Percentiles rank a stretch among this genome's conserved stretches.
phyloP scores from a whole-genome alignment of 2,329 filamentous ascomycete species.

The Didymella segeticola region DNA sequence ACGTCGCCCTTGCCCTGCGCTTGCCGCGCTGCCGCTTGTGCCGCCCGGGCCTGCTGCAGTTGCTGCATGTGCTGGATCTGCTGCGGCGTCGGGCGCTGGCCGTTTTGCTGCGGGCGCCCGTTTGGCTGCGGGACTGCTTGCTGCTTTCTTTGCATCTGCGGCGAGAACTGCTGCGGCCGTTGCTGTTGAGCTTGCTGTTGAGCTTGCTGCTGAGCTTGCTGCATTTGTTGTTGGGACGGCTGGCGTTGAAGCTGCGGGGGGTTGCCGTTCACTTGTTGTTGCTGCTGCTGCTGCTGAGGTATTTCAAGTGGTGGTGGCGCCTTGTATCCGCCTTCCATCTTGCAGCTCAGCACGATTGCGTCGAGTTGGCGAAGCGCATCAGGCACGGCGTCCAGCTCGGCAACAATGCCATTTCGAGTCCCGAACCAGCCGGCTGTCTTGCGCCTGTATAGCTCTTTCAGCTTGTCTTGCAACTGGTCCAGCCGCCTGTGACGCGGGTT shows the following conservation, averaged over 20 bases:
- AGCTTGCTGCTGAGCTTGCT: neutral
- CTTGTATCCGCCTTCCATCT: conserved; percentile 36
- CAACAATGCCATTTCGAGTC: conserved; percentile 47
- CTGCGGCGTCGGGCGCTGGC: conserved; percentile 10
- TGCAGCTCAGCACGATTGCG: conserved; percentile 45
- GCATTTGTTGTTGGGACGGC: conserved; percentile 17
- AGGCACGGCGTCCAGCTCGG: conserved; percentile 44
- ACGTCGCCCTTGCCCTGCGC: conserved; percentile 18
- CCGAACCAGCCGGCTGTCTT: conserved; percentile 48
- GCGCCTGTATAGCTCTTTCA: conserved; percentile 43
- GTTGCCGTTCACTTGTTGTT: conserved; percentile 12
- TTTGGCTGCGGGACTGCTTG: conserved; percentile 2
- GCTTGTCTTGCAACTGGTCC: conserved; percentile 38
- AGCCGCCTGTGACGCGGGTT: conserved; percentile 35
- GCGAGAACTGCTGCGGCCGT: conserved; percentile 24
- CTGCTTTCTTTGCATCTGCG: conserved; percentile 14
- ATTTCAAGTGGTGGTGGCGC: conserved; percentile 26
- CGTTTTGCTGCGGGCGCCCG: conserved; percentile 6
- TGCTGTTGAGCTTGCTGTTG: conserved; percentile 11
- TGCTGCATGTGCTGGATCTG: conserved; percentile 16
- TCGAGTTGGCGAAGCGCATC: conserved; percentile 49
- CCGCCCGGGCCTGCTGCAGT: conserved; percentile 16
- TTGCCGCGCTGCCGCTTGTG: neutral
- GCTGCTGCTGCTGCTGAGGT: conserved; percentile 6
- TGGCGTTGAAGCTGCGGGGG: conserved; percentile 16